phyloP scores from a whole-genome alignment of 352 stramenopile genomes.

The Globisporangium apiculatum region DNA sequence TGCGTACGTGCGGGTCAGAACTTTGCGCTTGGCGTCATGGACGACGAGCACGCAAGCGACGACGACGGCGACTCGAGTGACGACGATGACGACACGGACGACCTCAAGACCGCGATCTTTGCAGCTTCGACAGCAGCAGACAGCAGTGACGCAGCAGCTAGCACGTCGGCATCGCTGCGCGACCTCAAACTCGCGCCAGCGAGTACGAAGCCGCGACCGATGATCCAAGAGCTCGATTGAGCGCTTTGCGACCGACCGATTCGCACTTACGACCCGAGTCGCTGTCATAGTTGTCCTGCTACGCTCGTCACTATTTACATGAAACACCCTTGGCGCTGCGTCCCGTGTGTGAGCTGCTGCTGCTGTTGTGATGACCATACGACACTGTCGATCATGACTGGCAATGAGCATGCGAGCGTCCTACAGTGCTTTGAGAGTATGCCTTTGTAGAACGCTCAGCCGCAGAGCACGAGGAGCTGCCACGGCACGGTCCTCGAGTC shows the following conservation, averaged over 20 bases:
- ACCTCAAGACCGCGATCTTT: constrained; percentile 5
- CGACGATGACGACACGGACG: constrained; percentile 26
- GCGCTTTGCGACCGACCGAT: not conserved
- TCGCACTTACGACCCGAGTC: not conserved
- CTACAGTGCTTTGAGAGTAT: too few species aligned
- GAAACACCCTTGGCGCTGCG: too few species aligned
- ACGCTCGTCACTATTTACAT: too few species aligned
- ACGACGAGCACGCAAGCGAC: constrained; percentile 23
- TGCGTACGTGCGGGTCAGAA: constrained; percentile 26
- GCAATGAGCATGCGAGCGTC: too few species aligned
- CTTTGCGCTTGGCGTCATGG: constrained; percentile 69
- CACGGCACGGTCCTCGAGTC: not conserved
- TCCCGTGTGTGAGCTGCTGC: too few species aligned
- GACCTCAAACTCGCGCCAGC: constrained; percentile 30
- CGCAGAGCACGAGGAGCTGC: not conserved
- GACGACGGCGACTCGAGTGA: constrained; percentile 16
- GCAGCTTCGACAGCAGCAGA: not conserved
- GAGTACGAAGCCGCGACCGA: constrained; percentile 31
- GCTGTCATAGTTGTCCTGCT: too few species aligned
- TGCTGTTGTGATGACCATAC: not conserved
- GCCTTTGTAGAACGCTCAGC: not conserved
- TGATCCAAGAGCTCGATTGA: constrained; percentile 76
- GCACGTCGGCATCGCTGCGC: too few species aligned
- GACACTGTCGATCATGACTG: too few species aligned
- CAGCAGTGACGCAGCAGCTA: constrained; percentile 4